Percentiles rank a stretch among this genome's conserved stretches.
Conservation (phyloP, 1,139 yeast genomes). For the Taphrina communis region DNA sequence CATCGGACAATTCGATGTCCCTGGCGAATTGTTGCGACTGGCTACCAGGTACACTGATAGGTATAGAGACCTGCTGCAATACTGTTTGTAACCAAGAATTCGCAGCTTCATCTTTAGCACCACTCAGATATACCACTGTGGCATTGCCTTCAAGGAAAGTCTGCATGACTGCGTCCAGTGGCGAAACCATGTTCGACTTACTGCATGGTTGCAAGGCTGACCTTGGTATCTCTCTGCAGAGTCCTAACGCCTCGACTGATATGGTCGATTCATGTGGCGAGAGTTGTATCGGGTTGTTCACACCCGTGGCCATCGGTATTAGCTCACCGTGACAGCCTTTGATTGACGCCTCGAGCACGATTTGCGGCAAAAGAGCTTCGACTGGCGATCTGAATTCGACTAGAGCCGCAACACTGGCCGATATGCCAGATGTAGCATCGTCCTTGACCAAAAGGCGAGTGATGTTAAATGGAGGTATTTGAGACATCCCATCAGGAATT, state of each 20-base stretch:
- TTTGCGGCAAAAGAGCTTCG: conserved; percentile 2
- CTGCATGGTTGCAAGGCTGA: conserved; percentile 13
- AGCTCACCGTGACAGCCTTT: conserved; percentile 17
- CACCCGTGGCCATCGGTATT: conserved; percentile 24
- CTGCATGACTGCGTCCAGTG: conserved; percentile 32
- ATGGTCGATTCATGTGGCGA: not conserved
- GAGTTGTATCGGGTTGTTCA: conserved; percentile 16
- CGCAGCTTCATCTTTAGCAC: not conserved
- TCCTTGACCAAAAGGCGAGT: conserved; percentile 19
- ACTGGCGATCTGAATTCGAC: conserved; percentile 8
- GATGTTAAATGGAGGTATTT: conserved; percentile 19
- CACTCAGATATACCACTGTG: conserved; percentile 23
- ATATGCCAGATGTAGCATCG: conserved; percentile 6
- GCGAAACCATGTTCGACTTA: not conserved
- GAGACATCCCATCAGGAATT: conserved; percentile 2
- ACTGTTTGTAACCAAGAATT: conserved; percentile 23
- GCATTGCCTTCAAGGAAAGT: conserved; percentile 29
- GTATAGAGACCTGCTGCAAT: conserved; percentile 11
- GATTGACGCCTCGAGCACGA: conserved; percentile 16
- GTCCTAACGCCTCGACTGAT: conserved; percentile 5
- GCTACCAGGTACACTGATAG: conserved; percentile 24
- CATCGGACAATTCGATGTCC: conserved; percentile 36
- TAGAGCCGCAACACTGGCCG: conserved; percentile 11
- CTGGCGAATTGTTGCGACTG: conserved; percentile 32
- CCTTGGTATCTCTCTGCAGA: conserved; percentile 8